These are phyloP conservation scores for Davidsoniella neocaledoniae DNA, from an alignment of 2,329 filamentous ascomycete species.

Conservation along the genomic window DNA sequence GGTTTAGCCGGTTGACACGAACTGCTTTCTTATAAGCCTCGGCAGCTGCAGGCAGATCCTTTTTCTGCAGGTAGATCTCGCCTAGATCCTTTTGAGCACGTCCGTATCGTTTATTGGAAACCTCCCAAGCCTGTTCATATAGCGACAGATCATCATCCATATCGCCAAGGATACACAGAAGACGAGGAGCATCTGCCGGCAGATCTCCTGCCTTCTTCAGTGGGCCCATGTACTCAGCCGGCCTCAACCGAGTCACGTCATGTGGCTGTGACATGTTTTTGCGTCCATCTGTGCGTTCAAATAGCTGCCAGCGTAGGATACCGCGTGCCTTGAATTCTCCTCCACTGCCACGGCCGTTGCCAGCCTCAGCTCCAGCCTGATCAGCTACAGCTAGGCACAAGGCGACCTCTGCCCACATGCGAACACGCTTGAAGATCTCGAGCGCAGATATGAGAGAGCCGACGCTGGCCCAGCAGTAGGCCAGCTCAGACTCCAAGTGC, in stretches of 20 bases:
- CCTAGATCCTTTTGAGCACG: constrained; percentile 79
- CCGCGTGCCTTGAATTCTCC: constrained; percentile 65
- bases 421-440: constrained; percentile 85
- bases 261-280: constrained; percentile 14
- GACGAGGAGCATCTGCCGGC: constrained; percentile 63
- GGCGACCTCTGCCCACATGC: constrained; percentile 89
- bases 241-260: constrained; percentile 6
- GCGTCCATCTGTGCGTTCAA: constrained; percentile 46
- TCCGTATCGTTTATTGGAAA: constrained; percentile 66
- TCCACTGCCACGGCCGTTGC: constrained; percentile 34
- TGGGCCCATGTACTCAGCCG: constrained; percentile 35
- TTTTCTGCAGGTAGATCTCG: constrained; percentile 52
- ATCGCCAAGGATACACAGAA: constrained; percentile 90
- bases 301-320: constrained; percentile 65
- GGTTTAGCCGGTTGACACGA: constrained; percentile 61
- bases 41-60: constrained; percentile 51
- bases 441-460: constrained; percentile 79
- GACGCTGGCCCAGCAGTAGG: constrained; percentile 77
- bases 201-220: constrained; percentile 31
- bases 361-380: constrained; percentile 44
- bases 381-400: constrained; percentile 59
- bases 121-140: constrained; percentile 76
- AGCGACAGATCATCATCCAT: constrained; percentile 57
- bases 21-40: constrained; percentile 67
- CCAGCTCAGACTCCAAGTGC: constrained; percentile 88